Conservation (phyloP, 768 basidiomycete species). For the Pulveroboletus sp. region DNA sequence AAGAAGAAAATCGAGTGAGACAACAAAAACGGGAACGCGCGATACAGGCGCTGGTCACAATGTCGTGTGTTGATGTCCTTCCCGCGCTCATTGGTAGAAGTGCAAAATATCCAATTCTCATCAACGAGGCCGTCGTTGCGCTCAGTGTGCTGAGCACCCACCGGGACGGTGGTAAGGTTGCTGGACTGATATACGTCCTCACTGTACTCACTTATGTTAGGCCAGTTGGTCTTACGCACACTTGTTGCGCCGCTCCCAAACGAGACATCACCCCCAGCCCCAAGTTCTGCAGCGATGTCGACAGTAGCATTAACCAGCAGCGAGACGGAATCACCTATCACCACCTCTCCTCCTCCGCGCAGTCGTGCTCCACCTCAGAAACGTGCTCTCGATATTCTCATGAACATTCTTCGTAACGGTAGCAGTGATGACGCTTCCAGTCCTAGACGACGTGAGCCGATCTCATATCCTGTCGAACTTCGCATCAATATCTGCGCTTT, state of each 20-base stretch:
- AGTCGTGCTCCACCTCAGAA: conserved; percentile 42
- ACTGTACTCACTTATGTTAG: conserved; percentile 35
- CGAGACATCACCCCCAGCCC: conserved; percentile 32
- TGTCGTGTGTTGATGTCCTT: conserved; percentile 57
- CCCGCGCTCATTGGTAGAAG: conserved; percentile 71
- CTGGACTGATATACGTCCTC: neutral
- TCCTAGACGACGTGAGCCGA: conserved; percentile 33
- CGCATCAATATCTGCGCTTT: conserved; percentile 73
- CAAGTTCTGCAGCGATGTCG: conserved; percentile 33
- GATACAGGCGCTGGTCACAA: conserved; percentile 46
- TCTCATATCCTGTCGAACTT: conserved; percentile 67
- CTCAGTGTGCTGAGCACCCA: conserved; percentile 71
- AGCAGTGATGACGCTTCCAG: conserved; percentile 30
- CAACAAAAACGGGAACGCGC: conserved; percentile 51
- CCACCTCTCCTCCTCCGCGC: conserved; percentile 37
- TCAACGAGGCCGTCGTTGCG: conserved; percentile 87
- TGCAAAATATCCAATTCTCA: conserved; percentile 73
- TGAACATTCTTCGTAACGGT: conserved; percentile 53
- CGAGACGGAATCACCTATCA: conserved; percentile 45
- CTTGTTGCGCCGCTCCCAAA: conserved; percentile 47
- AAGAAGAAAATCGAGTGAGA: conserved; percentile 35
- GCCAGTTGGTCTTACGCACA: conserved; percentile 56
- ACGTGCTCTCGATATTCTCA: conserved; percentile 64
- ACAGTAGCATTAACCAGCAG: conserved; percentile 39
- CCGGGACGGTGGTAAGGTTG: conserved; percentile 54